phyloP scores from a whole-genome alignment of 2,329 filamentous ascomycete species.

The Metarhizium sp. region DNA sequence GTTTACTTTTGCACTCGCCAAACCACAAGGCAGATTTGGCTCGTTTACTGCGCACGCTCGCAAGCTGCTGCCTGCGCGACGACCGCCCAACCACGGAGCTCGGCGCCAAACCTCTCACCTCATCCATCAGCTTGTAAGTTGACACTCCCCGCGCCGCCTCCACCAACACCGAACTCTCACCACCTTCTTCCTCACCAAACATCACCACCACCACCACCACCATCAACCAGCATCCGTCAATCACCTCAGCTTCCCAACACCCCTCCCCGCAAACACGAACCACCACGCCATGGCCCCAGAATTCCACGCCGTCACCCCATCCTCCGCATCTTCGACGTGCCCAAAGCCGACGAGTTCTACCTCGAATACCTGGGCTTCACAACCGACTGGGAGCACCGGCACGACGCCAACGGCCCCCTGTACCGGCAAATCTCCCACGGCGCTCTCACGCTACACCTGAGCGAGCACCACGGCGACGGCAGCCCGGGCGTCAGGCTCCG shows the following conservation, averaged over 20 bases:
- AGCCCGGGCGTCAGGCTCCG: constrained; percentile 9
- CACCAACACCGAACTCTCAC: too few relatives aligned
- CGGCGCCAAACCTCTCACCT: too few relatives aligned
- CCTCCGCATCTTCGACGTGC: constrained; percentile 11
- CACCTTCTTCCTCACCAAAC: too few relatives aligned
- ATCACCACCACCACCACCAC: too few relatives aligned
- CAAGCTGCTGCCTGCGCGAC: too few relatives aligned
- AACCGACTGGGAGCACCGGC: constrained; percentile 12
- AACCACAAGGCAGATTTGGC: too few relatives aligned
- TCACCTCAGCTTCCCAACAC: background rate
- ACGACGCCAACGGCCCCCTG: constrained; percentile 10
- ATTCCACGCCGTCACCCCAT: constrained; percentile 9
- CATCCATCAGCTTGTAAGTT: too few relatives aligned
- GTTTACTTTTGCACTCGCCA: too few relatives aligned
- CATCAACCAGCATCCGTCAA: background rate
- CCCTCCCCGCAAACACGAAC: background rate
- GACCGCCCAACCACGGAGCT: too few relatives aligned
- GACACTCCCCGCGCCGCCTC: too few relatives aligned
- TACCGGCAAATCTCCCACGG: constrained; percentile 11
- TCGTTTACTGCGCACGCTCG: too few relatives aligned
- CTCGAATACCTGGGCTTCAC: constrained; percentile 10
- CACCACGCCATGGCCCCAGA: constrained; percentile 1
- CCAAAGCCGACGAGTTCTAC: constrained; percentile 14
- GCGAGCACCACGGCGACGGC: constrained; percentile 13
- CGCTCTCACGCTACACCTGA: constrained; percentile 9